Conservation (phyloP, 2,329 filamentous ascomycete genomes). For the Arthrobotrys sinensis region DNA sequence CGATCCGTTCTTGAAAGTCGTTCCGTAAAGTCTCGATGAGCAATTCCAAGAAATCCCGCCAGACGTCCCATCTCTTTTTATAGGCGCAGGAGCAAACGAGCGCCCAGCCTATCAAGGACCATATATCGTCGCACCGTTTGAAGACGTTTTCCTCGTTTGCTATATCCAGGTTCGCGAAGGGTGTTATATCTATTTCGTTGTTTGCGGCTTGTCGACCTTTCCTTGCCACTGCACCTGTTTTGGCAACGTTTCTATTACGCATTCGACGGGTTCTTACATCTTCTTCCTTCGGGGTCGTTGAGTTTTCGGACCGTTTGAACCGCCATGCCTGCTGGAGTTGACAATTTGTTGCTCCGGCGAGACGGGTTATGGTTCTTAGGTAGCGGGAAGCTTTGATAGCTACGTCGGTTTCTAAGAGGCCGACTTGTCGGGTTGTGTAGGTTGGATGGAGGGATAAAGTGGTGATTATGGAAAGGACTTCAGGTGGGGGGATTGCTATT, state of each 20-base stretch:
- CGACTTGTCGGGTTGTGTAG: constrained; percentile 43
- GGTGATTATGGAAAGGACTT: constrained; percentile 51
- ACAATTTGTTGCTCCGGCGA: constrained; percentile 55
- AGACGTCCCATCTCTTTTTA: constrained; percentile 48
- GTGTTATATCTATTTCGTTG: constrained; percentile 32
- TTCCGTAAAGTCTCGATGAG: constrained; percentile 43
- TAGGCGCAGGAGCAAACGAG: constrained; percentile 52
- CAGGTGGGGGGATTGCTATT: constrained; percentile 40
- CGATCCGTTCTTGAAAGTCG: constrained; percentile 49
- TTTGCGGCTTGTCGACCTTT: constrained; percentile 19
- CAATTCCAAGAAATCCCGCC: constrained; percentile 44
- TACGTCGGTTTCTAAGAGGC: constrained; percentile 11
- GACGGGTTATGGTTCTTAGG: constrained; percentile 45
- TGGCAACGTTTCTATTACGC: constrained; percentile 46
- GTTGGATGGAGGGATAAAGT: constrained; percentile 51
- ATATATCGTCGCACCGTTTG: constrained; percentile 49
- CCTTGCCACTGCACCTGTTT: constrained; percentile 25
- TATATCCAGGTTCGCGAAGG: constrained; percentile 45
- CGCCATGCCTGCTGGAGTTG: constrained; percentile 50
- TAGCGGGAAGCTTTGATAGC: constrained; percentile 40
- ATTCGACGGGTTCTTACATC: constrained; percentile 24
- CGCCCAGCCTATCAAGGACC: constrained; percentile 52
- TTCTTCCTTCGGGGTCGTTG: not conserved
- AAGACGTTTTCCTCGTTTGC: constrained; percentile 54
- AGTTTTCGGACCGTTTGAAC: constrained; percentile 33